Conservation (phyloP, 2,329 filamentous ascomycete genomes). For the Cytospora leucostoma region DNA sequence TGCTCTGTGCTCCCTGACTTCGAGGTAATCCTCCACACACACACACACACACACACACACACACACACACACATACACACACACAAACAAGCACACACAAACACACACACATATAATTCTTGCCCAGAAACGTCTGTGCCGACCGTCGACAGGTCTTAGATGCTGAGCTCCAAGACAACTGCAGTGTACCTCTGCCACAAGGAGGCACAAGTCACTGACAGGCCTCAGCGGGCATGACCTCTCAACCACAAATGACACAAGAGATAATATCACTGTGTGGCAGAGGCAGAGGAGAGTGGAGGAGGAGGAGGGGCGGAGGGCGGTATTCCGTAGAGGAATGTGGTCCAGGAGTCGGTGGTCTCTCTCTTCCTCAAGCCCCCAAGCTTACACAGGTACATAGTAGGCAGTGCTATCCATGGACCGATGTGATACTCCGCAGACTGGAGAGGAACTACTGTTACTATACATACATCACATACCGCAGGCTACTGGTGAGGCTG, state of each 20-base stretch:
- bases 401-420: not conserved
- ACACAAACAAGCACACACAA: not conserved
- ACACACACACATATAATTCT: not conserved
- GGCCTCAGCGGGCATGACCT: not conserved
- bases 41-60: not conserved
- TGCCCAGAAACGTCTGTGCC: not conserved
- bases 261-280: not conserved
- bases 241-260: not conserved
- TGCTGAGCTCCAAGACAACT: not conserved
- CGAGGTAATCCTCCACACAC: not conserved
- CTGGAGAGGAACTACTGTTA: not conserved
- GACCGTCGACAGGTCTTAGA: not conserved
- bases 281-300: not conserved
- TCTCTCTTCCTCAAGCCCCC: not conserved
- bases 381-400: not conserved
- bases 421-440: not conserved
- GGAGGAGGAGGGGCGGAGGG: not conserved
- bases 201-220: not conserved
- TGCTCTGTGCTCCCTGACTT: not conserved
- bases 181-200: conserved; percentile 1
- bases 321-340: not conserved
- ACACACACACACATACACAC: not conserved
- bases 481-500: not conserved
- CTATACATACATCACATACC: not conserved
- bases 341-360: not conserved